phyloP scores from a whole-genome alignment of 2,329 filamentous ascomycete genomes.

The Fusarium hostae region DNA sequence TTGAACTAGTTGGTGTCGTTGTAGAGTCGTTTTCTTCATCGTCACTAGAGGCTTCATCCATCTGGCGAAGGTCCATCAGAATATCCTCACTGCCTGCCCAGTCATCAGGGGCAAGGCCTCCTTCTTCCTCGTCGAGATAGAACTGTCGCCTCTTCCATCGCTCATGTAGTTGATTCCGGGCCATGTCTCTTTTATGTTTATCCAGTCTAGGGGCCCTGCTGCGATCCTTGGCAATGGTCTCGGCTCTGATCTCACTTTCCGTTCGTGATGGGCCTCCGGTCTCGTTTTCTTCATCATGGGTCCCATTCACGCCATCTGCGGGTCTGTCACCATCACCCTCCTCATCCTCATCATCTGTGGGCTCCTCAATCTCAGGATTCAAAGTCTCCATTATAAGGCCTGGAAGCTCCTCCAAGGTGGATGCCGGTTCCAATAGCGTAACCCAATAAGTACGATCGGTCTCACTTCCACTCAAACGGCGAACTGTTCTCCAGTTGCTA shows the following conservation, averaged over 20 bases:
- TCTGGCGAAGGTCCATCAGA: slow-evolving; percentile 50
- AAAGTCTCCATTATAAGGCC: slow-evolving; percentile 51
- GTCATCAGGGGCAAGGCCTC: slow-evolving; percentile 70
- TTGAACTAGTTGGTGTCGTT: slow-evolving; percentile 79
- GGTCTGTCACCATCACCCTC: slow-evolving; percentile 38
- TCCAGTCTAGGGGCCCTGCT: slow-evolving; percentile 52
- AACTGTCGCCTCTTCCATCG: slow-evolving; percentile 82
- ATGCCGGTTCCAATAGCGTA: slow-evolving; percentile 59
- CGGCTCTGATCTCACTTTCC: slow-evolving; percentile 56
- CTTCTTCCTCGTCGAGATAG: slow-evolving; percentile 88
- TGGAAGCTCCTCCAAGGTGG: slow-evolving; percentile 56
- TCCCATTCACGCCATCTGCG: slow-evolving; percentile 41
- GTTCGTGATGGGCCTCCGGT: slow-evolving; percentile 49
- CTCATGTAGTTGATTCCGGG: slow-evolving; percentile 69
- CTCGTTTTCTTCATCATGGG: slow-evolving; percentile 40
- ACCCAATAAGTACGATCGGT: slow-evolving; percentile 55
- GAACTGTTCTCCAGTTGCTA: slow-evolving; percentile 51
- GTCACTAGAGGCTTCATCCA: slow-evolving; percentile 58
- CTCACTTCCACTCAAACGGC: slow-evolving; percentile 46
- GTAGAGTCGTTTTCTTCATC: slow-evolving; percentile 56
- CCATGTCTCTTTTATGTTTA: slow-evolving; percentile 55
- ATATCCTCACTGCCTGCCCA: slow-evolving; percentile 72
- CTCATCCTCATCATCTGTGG: slow-evolving; percentile 46
- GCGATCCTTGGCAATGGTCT: slow-evolving; percentile 51
- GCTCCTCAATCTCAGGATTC: slow-evolving; percentile 43